These are phyloP conservation scores for Pterocarpus santalinus DNA, from an alignment of 306 rosid species.

Conservation along the genomic window DNA sequence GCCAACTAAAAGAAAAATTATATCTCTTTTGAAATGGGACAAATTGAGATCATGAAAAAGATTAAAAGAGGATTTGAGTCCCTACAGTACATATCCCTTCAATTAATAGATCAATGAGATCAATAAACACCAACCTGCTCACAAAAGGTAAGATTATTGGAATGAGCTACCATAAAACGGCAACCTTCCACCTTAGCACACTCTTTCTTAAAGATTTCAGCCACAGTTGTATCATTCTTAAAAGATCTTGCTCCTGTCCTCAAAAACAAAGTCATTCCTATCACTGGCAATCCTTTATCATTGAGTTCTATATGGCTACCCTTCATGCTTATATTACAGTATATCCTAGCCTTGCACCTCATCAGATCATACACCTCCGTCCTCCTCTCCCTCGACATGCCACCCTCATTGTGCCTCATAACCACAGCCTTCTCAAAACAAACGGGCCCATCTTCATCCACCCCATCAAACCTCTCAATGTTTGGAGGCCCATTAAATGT, in stretches of 20 bases:
- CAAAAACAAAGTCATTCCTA: conserved; percentile 65
- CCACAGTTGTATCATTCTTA: conserved; percentile 56
- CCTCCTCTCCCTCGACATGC: conserved; percentile 68
- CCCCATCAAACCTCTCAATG: conserved; percentile 54
- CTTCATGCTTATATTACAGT: conserved; percentile 55
- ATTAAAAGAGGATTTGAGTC: conserved; percentile 5
- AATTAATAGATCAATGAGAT: conserved; percentile 3
- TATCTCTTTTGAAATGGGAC: neutral
- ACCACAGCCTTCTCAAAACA: conserved; percentile 76
- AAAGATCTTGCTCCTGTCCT: conserved; percentile 71
- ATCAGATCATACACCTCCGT: conserved; percentile 70
- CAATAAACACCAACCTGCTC: conserved; percentile 59
- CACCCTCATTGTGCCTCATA: conserved; percentile 81
- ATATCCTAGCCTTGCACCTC: conserved; percentile 71
- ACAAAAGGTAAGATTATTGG: conserved; percentile 68
- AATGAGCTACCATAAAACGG: conserved; percentile 59
- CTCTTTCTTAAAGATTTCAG: conserved; percentile 54
- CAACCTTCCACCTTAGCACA: conserved; percentile 66
- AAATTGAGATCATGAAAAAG: conserved; percentile 15
- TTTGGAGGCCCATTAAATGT: conserved; percentile 52
- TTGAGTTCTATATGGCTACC: neutral
- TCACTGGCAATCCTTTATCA: conserved; percentile 28
- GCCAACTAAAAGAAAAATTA: neutral
- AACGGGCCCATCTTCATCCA: conserved; percentile 53
- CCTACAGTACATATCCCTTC: neutral